Evolutionary conservation across 192 early-diverging fungal species (phyloP), one percentile per base, ranked within the genome.

Genomic region (Gaertneriomyces semiglobifer): DNA sequence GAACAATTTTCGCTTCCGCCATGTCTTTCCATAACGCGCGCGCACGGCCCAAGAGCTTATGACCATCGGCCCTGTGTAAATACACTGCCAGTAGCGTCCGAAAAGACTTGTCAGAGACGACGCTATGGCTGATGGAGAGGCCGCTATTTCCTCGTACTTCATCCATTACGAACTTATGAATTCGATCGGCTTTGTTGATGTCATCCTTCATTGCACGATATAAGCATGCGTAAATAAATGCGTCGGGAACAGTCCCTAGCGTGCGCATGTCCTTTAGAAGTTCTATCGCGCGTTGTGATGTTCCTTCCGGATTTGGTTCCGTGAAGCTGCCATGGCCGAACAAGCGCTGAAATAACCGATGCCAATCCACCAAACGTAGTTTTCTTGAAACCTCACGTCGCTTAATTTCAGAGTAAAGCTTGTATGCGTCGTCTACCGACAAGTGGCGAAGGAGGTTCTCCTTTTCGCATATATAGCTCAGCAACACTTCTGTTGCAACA

Each of bases 201-300:
- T 68, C 58, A 42, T 68, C 66, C 57, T 68, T 68, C 43, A 60
- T 16, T 0, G 66, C 66, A n/a, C 56, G 66, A 19, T 47, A 39
- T 9, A 68, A 39, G 66, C 45, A 60, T 8, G 58, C 45, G 47
- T 68, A 68, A 11, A 68, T 50, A 14, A 68, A 48, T 14, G 42
- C 20, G 50, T 68, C 66, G 19, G 66, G 66, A 38, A 38, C 50
- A 9, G 60, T 39, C 8, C 66, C 47, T 47, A 46, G 39, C 14
- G 38, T 6, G 19, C 60, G 59, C 46, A 68, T 68, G 46, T 59
- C 44, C 11, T 46, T 42, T 20, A 68, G n/a, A 5, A 48, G 44
- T 16, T 12, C 12, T 8, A 60, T 60, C 38, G 48, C 66, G n/a
- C 58, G 56, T 12, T n/a, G 12, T 20, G 58, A 9, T 25, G 20